Percentiles rank a stretch among this genome's conserved stretches.
phyloP scores from a whole-genome alignment of 2,329 filamentous ascomycete species.

The Colletotrichum shisoi region DNA sequence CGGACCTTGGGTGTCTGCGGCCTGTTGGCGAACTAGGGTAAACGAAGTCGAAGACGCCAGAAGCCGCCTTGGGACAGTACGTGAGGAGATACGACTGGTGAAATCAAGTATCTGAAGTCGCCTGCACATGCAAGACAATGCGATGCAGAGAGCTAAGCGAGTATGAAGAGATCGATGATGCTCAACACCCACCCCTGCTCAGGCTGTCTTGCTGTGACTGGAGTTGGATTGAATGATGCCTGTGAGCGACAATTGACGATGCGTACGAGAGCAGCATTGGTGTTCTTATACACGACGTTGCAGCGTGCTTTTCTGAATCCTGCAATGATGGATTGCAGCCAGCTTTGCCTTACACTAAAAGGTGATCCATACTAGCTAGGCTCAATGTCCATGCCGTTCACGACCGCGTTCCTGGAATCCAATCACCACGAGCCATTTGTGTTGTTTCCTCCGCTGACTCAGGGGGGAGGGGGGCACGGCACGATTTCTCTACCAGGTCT shows the following conservation, averaged over 20 bases:
- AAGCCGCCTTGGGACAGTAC: not conserved
- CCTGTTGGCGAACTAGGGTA: slow-evolving; percentile 14
- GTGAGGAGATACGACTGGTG: slow-evolving; percentile 1
- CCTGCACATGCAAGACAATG: slow-evolving; percentile 23
- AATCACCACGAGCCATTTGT: slow-evolving; percentile 28
- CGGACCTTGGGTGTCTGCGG: slow-evolving; percentile 5
- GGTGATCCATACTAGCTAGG: slow-evolving; percentile 1
- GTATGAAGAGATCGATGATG: not conserved
- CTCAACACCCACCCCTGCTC: not conserved
- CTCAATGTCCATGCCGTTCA: slow-evolving; percentile 8
- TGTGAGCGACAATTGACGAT: too few species aligned
- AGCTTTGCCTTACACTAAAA: not conserved
- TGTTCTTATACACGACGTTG: slow-evolving; percentile 21
- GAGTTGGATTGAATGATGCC: not conserved
- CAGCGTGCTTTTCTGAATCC: not conserved
- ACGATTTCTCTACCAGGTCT: slow-evolving; percentile 30
- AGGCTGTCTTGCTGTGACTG: not conserved
- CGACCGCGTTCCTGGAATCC: not conserved
- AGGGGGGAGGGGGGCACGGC: slow-evolving; percentile 13
- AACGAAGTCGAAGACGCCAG: not conserved
- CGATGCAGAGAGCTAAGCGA: not conserved
- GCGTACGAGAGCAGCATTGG: slow-evolving; percentile 10
- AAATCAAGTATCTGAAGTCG: not conserved
- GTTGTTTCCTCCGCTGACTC: slow-evolving; percentile 15
- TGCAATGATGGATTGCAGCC: not conserved